Evolutionary conservation across 208 protist species (phyloP).

Genomic region (Trichomonas tenax): DNA sequence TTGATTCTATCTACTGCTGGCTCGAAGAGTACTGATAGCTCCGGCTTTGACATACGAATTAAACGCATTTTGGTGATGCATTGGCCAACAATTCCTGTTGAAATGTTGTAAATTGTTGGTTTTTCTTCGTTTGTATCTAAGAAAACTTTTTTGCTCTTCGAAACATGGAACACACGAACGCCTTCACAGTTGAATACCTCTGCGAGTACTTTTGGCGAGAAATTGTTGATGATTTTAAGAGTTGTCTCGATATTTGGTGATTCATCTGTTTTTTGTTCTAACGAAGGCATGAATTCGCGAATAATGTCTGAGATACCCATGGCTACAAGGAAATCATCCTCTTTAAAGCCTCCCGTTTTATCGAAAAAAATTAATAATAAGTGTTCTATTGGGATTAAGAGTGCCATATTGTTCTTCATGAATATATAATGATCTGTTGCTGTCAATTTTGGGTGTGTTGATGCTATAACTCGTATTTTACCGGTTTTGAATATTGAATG

Average conservation of each 20-base stretch:
- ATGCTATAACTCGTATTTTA: background rate
- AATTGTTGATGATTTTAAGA: background rate
- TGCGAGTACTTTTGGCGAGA: background rate
- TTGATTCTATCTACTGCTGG: background rate
- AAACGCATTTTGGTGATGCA: background rate
- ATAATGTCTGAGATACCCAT: background rate
- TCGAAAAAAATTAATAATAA: background rate
- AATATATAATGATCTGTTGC: background rate
- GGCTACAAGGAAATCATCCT: background rate
- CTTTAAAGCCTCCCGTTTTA: background rate
- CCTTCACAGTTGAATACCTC: background rate
- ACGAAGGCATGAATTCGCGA: background rate
- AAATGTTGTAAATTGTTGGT: background rate
- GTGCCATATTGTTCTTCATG: background rate
- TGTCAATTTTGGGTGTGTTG: background rate
- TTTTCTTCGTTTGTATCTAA: background rate
- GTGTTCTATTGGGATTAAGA: background rate
- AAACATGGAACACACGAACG: background rate
- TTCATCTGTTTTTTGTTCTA: background rate
- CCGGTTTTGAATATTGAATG: background rate
- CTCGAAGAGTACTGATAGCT: background rate
- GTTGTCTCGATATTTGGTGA: background rate
- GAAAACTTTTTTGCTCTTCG: background rate
- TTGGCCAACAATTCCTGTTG: background rate
- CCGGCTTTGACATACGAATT: background rate